These are phyloP conservation scores for Aspergillus fructus DNA, from an alignment of 2,329 filamentous ascomycete species.

Conservation along the genomic window DNA sequence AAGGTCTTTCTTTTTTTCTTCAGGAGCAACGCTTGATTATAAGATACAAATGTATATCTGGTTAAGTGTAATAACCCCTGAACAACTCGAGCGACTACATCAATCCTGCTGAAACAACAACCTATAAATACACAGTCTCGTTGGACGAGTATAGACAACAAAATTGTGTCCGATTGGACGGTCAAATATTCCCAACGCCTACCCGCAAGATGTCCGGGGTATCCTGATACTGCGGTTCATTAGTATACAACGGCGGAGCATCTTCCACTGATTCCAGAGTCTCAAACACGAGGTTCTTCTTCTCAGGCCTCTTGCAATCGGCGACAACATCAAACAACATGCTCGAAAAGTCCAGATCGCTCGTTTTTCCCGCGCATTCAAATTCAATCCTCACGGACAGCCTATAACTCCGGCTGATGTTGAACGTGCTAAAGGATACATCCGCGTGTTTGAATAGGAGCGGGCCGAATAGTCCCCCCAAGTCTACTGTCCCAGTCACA, in stretches of 20 bases:
- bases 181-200: too few relatives aligned
- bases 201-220: too few relatives aligned
- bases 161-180: too few relatives aligned
- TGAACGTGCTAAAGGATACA: not conserved
- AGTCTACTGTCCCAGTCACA: not conserved
- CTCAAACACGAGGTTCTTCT: not conserved
- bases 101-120: too few relatives aligned
- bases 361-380: not conserved
- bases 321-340: not conserved
- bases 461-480: not conserved
- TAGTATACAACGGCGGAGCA: slow-evolving; percentile 1
- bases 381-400: not conserved
- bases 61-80: too few relatives aligned
- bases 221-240: too few relatives aligned
- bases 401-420: not conserved
- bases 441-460: not conserved
- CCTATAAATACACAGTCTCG: too few relatives aligned
- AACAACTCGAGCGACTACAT: too few relatives aligned
- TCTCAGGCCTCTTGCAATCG: not conserved
- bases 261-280: not conserved
- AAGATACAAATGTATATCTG: too few relatives aligned
- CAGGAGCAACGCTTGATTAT: too few relatives aligned
- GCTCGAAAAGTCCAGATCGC: not conserved
- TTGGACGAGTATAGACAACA: too few relatives aligned
- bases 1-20: too few relatives aligned